Evolutionary conservation across 2,329 filamentous ascomycete genomes (phyloP).

Genomic region (Botrytis cinerea): DNA sequence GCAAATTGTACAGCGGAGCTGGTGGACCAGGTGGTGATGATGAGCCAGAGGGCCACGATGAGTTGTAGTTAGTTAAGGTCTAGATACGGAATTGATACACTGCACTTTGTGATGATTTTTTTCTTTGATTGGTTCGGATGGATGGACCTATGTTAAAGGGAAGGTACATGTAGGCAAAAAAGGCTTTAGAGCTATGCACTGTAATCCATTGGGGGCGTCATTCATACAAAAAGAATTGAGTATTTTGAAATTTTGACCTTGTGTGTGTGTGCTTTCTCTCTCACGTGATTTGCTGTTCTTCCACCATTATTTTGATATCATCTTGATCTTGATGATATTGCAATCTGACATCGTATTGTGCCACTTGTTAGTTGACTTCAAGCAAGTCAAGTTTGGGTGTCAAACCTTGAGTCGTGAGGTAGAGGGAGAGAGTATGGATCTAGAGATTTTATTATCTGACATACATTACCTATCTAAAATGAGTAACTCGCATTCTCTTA

Average conservation of each 20-base stretch:
- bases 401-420: neutral
- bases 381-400: neutral
- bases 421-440: neutral
- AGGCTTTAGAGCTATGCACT: neutral
- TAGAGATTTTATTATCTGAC: neutral
- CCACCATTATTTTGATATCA: neutral
- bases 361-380: neutral
- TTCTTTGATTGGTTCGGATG: neutral
- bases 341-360: neutral
- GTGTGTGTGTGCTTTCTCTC: neutral
- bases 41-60: constrained; percentile 70
- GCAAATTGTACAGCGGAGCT: constrained; percentile 81
- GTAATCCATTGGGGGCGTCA: constrained; percentile 20
- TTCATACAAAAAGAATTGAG: constrained; percentile 10
- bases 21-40: constrained; percentile 70
- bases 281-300: neutral
- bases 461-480: neutral
- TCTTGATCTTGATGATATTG: neutral
- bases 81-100: constrained; percentile 11
- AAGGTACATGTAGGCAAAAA: neutral
- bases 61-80: constrained; percentile 61
- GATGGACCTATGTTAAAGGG: constrained; percentile 12
- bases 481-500: too few species aligned
- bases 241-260: neutral
- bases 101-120: constrained; percentile 3